Conservation (phyloP, 257 asterid genomes). For the Plectranthus barbatus region DNA sequence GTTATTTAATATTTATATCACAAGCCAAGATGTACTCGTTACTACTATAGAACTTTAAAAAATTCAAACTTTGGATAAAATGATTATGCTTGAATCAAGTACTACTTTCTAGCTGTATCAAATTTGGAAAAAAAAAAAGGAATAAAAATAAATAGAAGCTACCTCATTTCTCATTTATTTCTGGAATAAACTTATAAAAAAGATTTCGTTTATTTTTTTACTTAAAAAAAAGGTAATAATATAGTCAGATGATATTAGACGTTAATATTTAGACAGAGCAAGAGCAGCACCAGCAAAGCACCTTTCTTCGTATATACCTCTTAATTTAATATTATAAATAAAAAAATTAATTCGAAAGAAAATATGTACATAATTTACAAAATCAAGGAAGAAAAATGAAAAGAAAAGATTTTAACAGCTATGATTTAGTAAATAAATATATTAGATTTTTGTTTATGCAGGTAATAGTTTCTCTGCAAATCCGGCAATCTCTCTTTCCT, state of each 20-base stretch:
- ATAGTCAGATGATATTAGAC: conserved; percentile 16
- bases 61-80: background rate
- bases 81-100: conserved; percentile 1
- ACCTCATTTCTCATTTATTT: background rate
- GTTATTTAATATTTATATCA: background rate
- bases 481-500: conserved; percentile 46
- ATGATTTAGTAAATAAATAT: background rate
- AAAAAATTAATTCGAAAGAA: background rate
- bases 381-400: background rate
- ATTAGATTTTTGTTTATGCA: conserved; percentile 8
- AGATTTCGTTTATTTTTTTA: background rate
- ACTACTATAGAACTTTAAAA: background rate
- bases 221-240: background rate
- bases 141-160: no score
- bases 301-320: conserved; percentile 24
- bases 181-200: background rate
- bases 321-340: no score
- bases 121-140: no score
- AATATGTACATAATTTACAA: no score
- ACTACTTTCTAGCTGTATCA: background rate
- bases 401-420: background rate
- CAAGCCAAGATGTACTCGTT: no score
- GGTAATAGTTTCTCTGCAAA: conserved; percentile 47
- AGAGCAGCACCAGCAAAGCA: conserved; percentile 22
- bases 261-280: conserved; percentile 21